A percentile compares a stretch with the other conserved stretches of the same genome.
These are phyloP conservation scores for Claviceps lovelessii DNA, from an alignment of 2,329 filamentous ascomycete species.

Conservation along the genomic window DNA sequence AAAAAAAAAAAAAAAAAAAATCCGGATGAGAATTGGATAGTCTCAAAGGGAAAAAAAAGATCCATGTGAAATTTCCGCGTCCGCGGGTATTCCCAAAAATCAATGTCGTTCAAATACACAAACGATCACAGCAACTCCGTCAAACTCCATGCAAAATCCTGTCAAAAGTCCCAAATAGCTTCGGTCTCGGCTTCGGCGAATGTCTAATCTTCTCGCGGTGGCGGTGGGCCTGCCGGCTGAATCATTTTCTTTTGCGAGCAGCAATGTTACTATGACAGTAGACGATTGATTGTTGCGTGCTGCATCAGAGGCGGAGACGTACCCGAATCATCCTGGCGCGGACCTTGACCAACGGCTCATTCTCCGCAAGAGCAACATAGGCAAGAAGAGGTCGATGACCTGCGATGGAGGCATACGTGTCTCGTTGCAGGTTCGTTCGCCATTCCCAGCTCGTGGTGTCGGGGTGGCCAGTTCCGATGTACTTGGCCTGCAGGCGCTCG, in stretches of 20 bases:
- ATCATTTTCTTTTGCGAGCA: slow-evolving; percentile 45
- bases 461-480: slow-evolving; percentile 87
- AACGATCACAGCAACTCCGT: background rate
- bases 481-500: slow-evolving; percentile 89
- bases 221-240: slow-evolving; percentile 45
- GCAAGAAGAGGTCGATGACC: slow-evolving; percentile 79
- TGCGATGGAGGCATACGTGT: slow-evolving; percentile 77
- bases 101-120: background rate
- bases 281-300: background rate
- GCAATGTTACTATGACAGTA: background rate
- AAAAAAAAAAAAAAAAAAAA: background rate
- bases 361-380: slow-evolving; percentile 82
- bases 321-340: slow-evolving; percentile 67
- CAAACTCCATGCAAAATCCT: background rate
- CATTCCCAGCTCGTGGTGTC: slow-evolving; percentile 97
- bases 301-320: slow-evolving; percentile 11
- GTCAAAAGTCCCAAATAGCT: background rate
- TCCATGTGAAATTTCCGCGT: background rate
- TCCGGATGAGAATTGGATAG: background rate
- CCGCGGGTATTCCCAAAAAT: background rate
- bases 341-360: slow-evolving; percentile 68
- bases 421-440: slow-evolving; percentile 88
- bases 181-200: background rate
- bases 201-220: slow-evolving; percentile 35
- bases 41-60: background rate